Base-by-base conservation (phyloP, 306 rosid genomes). In the Dalbergia cultrata region DNA sequence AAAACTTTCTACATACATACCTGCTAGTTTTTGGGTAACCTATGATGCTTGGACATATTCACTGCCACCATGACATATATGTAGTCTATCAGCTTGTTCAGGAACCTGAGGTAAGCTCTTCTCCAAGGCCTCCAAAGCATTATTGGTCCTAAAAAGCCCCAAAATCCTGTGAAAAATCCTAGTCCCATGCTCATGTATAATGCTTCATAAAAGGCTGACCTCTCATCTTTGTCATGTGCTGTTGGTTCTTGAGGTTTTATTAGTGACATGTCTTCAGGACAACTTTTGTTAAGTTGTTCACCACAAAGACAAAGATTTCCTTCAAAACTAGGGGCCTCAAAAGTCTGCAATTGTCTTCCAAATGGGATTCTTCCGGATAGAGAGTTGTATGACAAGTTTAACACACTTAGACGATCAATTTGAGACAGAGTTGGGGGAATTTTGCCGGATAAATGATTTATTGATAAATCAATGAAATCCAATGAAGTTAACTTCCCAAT, bases 261-360 rank as follows among this genome's bases (percentile, higher is more conserved):
- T 41, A 7, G 5, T 33, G 75, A 31, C 52, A 26, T 8, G 13
- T 70, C 59, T 61, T 9, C 70, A 0, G 50, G 79, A 8, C 79
- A 82, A 4, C 1, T 41, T 61, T 41, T 70, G 13, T 70, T 16
- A 0, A 83, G 83, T 50, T 61, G 77, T n/a, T 14, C 2, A 0
- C 83, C 80, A 35, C 83, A 83, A 10, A 83, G 82, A 49, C 37
- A 17, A 8, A 13, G 1, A 75, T 81, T 81, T 17, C 65, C 81
- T 66, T 74, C 85, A 83, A 49, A 83, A 16, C 49, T 5, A 13
- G 75, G 65, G n/a, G 65, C 66, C 10, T 35, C 66, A 56, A 64
- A 66, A 7, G 58, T 83, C 17, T 83, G 14, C 3, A 83, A 5
- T 0, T 83, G 82, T 19, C 59, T 18, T 16, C 62, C 86, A 1